Evolutionary conservation across 495 filamentous ascomycete genomes (phyloP), one percentile per base, ranked within the genome.

Genomic region (Trichoderma reesei): DNA sequence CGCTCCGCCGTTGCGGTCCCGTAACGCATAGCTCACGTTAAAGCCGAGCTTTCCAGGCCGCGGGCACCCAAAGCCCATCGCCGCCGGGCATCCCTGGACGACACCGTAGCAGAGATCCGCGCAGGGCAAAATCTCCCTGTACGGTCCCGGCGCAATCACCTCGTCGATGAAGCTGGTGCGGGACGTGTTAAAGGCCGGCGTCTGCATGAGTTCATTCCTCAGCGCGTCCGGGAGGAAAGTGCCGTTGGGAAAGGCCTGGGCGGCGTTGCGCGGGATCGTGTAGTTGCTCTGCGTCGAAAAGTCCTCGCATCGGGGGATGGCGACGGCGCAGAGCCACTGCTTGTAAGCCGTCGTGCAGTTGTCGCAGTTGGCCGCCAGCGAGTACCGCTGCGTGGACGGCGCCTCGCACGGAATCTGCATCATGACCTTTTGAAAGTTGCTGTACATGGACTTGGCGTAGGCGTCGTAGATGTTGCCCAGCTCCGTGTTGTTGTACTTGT

Each of bases 101-200:
- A 98, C 77, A 20, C 84, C 81, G 71, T 91, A 90, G 75, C 94
- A 99, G 46, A 96, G 74, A 66, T 92, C 85, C 61, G 86, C 79
- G 70, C 92, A 96, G 0, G 94, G 94, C 41, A 96, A 78, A 36
- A 98, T 69, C 75, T 99, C 94, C 71, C 92, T 96, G 74, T 98
- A 97, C 0, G 94, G 93, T 0, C 95, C 94, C 0, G 94, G 94
- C 60, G 80, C 68, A 67, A 98, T 83, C 0, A 73, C 48, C 2
- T 72, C 60, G 70, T 97, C 92, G 67, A 98, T 96, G 41, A 80
- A 67, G 4, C 80, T 67, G 67, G 89, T 95, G 5, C 92, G 81
- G 18, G 87, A 88, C 14, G 70, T 69, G 44, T 79, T 86, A 68
- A 61, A 78, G n/a, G 72, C 69, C 44, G 60, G 65, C 0, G 63